phyloP scores from a whole-genome alignment of 2,329 filamentous ascomycete genomes.

The Diplodia corticola region DNA sequence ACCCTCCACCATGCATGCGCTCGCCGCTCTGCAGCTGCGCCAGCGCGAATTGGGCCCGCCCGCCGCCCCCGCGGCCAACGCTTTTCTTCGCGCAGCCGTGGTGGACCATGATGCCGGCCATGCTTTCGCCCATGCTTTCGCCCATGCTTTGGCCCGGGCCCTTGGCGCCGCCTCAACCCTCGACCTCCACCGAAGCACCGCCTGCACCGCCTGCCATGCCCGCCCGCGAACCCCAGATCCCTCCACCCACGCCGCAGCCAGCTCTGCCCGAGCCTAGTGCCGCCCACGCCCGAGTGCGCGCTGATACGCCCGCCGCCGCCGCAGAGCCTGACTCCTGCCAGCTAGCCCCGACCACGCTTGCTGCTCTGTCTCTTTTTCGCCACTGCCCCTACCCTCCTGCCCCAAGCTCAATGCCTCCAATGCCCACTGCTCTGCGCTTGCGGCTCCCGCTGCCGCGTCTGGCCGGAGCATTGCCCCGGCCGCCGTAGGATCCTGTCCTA shows the following conservation, averaged over 20 bases:
- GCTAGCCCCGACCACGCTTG: background rate
- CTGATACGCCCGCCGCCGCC: conserved; percentile 3
- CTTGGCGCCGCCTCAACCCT: conserved; percentile 2
- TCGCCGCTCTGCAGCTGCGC: conserved; percentile 18
- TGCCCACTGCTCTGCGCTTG: background rate
- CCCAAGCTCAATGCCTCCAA: conserved; percentile 10
- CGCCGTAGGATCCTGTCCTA: conserved; percentile 10
- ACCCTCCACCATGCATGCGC: conserved; percentile 20
- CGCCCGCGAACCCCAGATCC: conserved; percentile 14
- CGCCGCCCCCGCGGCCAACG: background rate
- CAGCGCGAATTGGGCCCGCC: conserved; percentile 10
- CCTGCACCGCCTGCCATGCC: conserved; percentile 3
- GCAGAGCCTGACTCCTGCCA: background rate
- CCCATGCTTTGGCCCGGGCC: conserved; percentile 17
- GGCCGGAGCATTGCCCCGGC: background rate
- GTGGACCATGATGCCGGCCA: background rate
- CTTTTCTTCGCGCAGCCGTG: conserved; percentile 18
- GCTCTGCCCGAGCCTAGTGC: conserved; percentile 6
- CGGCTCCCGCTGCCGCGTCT: conserved; percentile 1
- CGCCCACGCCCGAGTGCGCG: background rate
- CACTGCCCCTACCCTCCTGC: conserved; percentile 1
- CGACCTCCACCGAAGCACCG: background rate
- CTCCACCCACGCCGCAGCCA: conserved; percentile 14
- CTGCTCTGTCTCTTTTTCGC: conserved; percentile 18
- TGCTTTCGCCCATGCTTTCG: conserved; percentile 20